A percentile compares a stretch with the other conserved stretches of the same genome.
Evolutionary conservation across 2,329 filamentous ascomycete genomes (phyloP).

Genomic region (Orbilia oligospora): DNA sequence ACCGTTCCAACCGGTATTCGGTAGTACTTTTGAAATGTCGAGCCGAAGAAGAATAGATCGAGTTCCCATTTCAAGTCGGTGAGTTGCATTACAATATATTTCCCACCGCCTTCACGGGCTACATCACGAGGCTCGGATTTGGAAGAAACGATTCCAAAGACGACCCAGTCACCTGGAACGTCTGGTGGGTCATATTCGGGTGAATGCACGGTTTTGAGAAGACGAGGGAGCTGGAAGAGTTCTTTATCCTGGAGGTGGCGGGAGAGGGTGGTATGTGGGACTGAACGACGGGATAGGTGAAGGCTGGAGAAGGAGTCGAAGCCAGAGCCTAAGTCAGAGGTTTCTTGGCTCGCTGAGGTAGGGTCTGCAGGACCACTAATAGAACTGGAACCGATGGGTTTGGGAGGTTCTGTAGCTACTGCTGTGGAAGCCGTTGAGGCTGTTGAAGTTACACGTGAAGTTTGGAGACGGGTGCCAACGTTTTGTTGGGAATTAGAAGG

Average conservation of each 20-base stretch:
- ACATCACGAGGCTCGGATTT: slow-evolving; percentile 84
- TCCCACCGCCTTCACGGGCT: slow-evolving; percentile 76
- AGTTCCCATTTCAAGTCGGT: slow-evolving; percentile 92
- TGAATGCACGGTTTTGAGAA: slow-evolving; percentile 84
- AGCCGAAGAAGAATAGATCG: slow-evolving; percentile 91
- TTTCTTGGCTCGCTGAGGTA: slow-evolving; percentile 1
- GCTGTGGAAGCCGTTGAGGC: slow-evolving; percentile 67
- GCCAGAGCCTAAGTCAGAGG: slow-evolving; percentile 29
- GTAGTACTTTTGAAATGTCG: slow-evolving; percentile 92
- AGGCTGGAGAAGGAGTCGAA: slow-evolving; percentile 90
- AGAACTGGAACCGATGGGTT: slow-evolving; percentile 4
- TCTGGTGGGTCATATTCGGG: slow-evolving; percentile 85
- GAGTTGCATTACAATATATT: slow-evolving; percentile 92
- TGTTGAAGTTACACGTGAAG: slow-evolving; percentile 68
- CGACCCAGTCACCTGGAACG: slow-evolving; percentile 87
- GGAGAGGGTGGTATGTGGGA: slow-evolving; percentile 84
- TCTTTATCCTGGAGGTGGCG: slow-evolving; percentile 84
- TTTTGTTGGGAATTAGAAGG: slow-evolving; percentile 17
- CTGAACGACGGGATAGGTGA: slow-evolving; percentile 84
- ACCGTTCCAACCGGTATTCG: slow-evolving; percentile 93
- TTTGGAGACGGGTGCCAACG: slow-evolving; percentile 35
- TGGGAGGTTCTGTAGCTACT: slow-evolving; percentile 18
- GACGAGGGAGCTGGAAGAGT: slow-evolving; percentile 81
- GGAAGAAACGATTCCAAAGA: slow-evolving; percentile 87
- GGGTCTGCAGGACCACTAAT: slow-evolving; percentile 15